These are phyloP conservation scores for Annulohypoxylon nitens DNA, from an alignment of 495 filamentous ascomycete species.

Conservation along the genomic window DNA sequence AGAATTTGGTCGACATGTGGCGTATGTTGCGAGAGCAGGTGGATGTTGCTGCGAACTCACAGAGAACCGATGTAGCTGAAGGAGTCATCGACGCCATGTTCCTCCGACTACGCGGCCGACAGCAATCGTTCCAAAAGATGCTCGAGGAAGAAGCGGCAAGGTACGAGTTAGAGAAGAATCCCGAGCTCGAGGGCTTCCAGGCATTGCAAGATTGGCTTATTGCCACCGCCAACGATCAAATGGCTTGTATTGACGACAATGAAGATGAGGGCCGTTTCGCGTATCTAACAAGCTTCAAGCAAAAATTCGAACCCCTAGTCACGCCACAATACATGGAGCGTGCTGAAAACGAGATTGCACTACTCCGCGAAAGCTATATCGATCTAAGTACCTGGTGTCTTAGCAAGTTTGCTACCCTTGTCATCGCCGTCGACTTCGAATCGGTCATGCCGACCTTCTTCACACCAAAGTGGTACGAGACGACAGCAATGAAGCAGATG, in stretches of 20 bases:
- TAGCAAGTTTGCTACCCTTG: constrained; percentile 80
- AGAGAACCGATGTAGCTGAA: constrained; percentile 87
- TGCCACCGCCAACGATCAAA: constrained; percentile 98
- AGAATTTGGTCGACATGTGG: constrained; percentile 94
- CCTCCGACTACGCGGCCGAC: constrained; percentile 81
- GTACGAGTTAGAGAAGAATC: constrained; percentile 69
- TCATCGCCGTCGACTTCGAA: constrained; percentile 89
- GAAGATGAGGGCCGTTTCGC: constrained; percentile 76
- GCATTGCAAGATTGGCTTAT: constrained; percentile 92
- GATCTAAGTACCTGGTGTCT: constrained; percentile 94
- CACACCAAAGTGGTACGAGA: constrained; percentile 86
- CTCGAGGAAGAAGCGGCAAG: constrained; percentile 86
- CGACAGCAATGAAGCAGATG: constrained; percentile 87
- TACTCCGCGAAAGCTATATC: constrained; percentile 88
- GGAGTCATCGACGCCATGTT: constrained; percentile 96
- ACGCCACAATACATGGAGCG: constrained; percentile 82
- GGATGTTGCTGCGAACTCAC: constrained; percentile 80
- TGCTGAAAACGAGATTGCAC: constrained; percentile 76
- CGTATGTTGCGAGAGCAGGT: constrained; percentile 95
- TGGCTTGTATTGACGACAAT: constrained; percentile 93
- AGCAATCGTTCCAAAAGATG: constrained; percentile 86
- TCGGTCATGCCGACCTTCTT: constrained; percentile 88
- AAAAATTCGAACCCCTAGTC: constrained; percentile 81
- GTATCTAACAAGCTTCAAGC: constrained; percentile 84
- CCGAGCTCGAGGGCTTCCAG: constrained; percentile 82